Evolutionary conservation across 805 yeast species (phyloP).

Genomic region (Kazachstania africana): DNA sequence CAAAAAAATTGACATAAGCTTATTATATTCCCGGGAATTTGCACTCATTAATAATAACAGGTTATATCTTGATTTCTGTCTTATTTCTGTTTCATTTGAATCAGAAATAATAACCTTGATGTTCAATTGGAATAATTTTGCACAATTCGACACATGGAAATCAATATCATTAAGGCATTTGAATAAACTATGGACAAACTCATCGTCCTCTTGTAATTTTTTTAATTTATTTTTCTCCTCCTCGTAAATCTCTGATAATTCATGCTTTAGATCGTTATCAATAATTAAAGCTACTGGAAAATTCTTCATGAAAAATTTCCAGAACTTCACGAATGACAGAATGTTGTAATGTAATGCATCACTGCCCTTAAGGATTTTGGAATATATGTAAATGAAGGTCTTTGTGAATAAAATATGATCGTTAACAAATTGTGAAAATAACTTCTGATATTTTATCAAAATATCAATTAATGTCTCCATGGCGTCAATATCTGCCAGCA

Average conservation of each 20-base stretch:
- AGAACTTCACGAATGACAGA: constrained; percentile 20
- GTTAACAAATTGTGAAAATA: constrained; percentile 29
- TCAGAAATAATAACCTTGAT: constrained; percentile 12
- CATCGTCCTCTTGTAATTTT: constrained; percentile 11
- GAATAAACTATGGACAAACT: constrained; percentile 7
- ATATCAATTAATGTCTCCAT: constrained; percentile 22
- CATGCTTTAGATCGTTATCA: constrained; percentile 19
- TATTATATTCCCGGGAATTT: constrained; percentile 19
- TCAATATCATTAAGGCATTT: constrained; percentile 4
- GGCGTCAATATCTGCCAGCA: constrained; percentile 18
- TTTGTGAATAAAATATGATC: constrained; percentile 27
- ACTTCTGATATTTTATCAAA: constrained; percentile 17
- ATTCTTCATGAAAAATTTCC: constrained; percentile 24
- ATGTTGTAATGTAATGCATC: constrained; percentile 16
- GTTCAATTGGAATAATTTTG: constrained; percentile 22
- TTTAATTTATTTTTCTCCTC: constrained; percentile 19
- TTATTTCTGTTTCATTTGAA: background rate
- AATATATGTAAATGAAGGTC: constrained; percentile 20
- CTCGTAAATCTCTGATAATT: constrained; percentile 18
- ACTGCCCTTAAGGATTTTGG: constrained; percentile 13
- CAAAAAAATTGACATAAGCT: constrained; percentile 22
- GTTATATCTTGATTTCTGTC: constrained; percentile 10
- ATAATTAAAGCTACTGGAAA: constrained; percentile 19
- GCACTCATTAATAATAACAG: constrained; percentile 15
- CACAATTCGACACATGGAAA: constrained; percentile 10